Conservation (phyloP, 2,329 filamentous ascomycete species). For the Pseudogymnoascus verrucosus region DNA sequence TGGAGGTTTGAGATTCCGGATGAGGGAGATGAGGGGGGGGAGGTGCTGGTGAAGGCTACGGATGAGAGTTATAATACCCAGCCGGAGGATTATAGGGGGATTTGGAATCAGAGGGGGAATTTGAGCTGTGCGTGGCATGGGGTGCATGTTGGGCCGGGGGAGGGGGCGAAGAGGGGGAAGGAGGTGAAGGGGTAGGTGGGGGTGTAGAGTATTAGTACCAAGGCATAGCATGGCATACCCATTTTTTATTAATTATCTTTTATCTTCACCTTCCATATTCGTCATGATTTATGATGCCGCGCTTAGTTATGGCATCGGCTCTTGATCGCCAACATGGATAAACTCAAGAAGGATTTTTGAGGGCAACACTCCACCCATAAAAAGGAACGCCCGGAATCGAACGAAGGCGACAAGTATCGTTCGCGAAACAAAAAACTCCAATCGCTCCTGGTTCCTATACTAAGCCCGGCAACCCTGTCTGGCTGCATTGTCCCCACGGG, state of each 20-base stretch:
- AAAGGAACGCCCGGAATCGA: not conserved
- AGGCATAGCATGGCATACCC: not conserved
- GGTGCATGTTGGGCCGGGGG: slow-evolving; percentile 27
- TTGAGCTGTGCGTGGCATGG: slow-evolving; percentile 61
- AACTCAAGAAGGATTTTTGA: not conserved
- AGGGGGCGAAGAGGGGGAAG: slow-evolving; percentile 10
- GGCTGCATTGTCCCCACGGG: too few species aligned
- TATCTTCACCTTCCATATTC: not conserved
- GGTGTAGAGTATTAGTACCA: not conserved
- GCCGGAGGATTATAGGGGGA: slow-evolving; percentile 50
- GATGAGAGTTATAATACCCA: slow-evolving; percentile 61
- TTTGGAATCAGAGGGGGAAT: slow-evolving; percentile 58
- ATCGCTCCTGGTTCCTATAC: too few species aligned
- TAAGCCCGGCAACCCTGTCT: too few species aligned
- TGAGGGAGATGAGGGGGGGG: slow-evolving; percentile 34
- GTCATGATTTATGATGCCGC: not conserved
- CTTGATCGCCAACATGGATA: not conserved
- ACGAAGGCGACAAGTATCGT: too few species aligned
- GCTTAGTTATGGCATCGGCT: too few species aligned
- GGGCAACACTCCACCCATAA: not conserved
- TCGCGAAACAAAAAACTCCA: too few species aligned
- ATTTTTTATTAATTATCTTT: slow-evolving; percentile 3
- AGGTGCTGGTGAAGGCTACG: slow-evolving; percentile 56
- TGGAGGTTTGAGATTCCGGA: slow-evolving; percentile 43
- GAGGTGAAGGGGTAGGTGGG: slow-evolving; percentile 10